Base-by-base conservation (phyloP, 2,329 filamentous ascomycete genomes). In the Colletotrichum musicola region DNA sequence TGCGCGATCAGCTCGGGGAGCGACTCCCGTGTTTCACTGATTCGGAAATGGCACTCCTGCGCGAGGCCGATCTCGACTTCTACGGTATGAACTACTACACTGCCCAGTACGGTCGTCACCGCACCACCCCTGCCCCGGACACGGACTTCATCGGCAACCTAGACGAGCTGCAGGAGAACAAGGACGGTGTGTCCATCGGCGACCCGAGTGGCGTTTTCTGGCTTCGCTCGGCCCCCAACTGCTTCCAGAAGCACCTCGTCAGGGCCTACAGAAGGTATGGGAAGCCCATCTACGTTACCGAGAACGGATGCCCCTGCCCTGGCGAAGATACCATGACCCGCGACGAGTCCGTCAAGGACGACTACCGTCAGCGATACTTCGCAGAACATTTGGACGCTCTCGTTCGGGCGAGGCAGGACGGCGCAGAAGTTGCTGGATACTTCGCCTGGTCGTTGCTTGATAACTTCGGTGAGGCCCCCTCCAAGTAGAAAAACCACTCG, bases 61-160 rank as follows among this genome's bases (percentile, higher is more conserved):
- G 76, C 3, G 77, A 78, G 30, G 30, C 51, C 2, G 80, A 77
- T 57, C 79, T 77, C 2, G 76, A 79, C 51, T 77, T 77, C 51
- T 82, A 81, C 54, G 80, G 80, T 27, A 82, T 82, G 78, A 82
- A 82, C 70, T 81, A 78, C 10, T 83, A 82, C 72, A 80, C 79
- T 0, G 75, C 79, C 0, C 81, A 80, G 61, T 82, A 75, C 42
- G 74, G 79, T 9, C 74, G 73, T 16, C 77, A 81, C 64, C 76
- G 75, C 12, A 76, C 74, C 40, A 73, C 63, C n/a, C 74, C 73
- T 20, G 71, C 80, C 6, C 78, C 79, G 25, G 74, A 78, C 44
- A 78, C 76, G 16, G 80, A 82, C 54, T 77, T 80, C 69, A 74
- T 75, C 9, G 80, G 80, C 16, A 81, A 82, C 46, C 71, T 81